A percentile compares a stretch with the other conserved stretches of the same genome.
phyloP scores from a whole-genome alignment of 2,329 filamentous ascomycete species.

The Alternaria sp. region DNA sequence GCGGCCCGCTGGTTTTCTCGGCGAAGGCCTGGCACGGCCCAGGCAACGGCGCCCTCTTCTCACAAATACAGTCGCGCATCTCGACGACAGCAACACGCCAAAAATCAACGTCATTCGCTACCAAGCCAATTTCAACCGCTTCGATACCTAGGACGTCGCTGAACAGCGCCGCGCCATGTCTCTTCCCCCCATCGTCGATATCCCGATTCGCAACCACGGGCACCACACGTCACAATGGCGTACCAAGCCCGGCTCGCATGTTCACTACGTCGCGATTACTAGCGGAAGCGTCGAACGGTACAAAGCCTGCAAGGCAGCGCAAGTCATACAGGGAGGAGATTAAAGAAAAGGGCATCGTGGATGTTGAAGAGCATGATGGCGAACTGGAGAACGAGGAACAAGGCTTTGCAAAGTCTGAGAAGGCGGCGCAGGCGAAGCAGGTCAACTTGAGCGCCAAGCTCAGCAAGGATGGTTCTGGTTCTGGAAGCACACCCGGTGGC shows the following conservation, averaged over 20 bases:
- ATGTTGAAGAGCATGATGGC: slow-evolving; percentile 52
- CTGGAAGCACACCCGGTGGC: slow-evolving; percentile 63
- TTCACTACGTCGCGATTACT: slow-evolving; percentile 42
- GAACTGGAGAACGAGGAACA: slow-evolving; percentile 66
- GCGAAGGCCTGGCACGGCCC: slow-evolving; percentile 48
- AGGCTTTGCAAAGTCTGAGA: slow-evolving; percentile 78
- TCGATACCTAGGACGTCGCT: slow-evolving; percentile 1
- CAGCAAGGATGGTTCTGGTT: slow-evolving; percentile 75
- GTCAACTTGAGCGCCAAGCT: slow-evolving; percentile 89
- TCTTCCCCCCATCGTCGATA: slow-evolving; percentile 21
- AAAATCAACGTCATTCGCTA: slow-evolving; percentile 29
- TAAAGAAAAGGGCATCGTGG: slow-evolving; percentile 46
- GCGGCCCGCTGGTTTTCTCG: slow-evolving; percentile 41
- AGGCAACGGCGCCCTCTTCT: slow-evolving; percentile 47
- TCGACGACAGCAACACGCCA: slow-evolving; percentile 23
- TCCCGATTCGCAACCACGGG: slow-evolving; percentile 27
- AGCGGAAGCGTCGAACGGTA: slow-evolving; percentile 34
- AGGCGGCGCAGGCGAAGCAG: slow-evolving; percentile 84
- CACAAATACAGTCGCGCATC: slow-evolving; percentile 42
- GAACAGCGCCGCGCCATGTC: slow-evolving; percentile 19
- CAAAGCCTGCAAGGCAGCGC: slow-evolving; percentile 26
- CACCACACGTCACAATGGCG: slow-evolving; percentile 37
- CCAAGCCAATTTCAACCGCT: slow-evolving; percentile 14
- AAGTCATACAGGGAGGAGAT: slow-evolving; percentile 53
- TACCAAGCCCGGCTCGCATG: slow-evolving; percentile 36